Evolutionary conservation across 495 filamentous ascomycete species (phyloP).

Genomic region (Penicillium atrosanguineum): DNA sequence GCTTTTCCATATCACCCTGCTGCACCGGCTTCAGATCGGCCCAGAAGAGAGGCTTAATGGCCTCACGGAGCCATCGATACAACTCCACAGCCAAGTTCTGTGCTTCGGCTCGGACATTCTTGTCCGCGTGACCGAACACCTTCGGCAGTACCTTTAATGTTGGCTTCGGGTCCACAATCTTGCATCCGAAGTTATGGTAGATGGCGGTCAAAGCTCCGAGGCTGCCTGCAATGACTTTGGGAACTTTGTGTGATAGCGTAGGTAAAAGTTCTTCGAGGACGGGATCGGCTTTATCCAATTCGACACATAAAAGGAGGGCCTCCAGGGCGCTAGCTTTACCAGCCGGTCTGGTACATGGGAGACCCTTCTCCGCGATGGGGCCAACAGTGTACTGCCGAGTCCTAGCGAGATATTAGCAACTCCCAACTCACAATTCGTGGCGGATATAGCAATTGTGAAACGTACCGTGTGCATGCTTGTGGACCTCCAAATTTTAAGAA

Average conservation of each 20-base stretch:
- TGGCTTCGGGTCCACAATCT: constrained; percentile 93
- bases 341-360: constrained; percentile 79
- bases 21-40: constrained; percentile 92
- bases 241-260: constrained; percentile 82
- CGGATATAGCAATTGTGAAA: not conserved
- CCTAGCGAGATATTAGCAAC: constrained; percentile 36
- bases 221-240: constrained; percentile 87
- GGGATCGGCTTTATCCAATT: constrained; percentile 81
- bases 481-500: constrained; percentile 85
- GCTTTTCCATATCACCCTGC: constrained; percentile 87
- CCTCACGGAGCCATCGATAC: constrained; percentile 95
- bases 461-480: constrained; percentile 71
- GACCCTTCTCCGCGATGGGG: constrained; percentile 86
- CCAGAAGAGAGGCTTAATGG: constrained; percentile 99
- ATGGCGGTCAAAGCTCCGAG: constrained; percentile 77
- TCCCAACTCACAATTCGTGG: not conserved
- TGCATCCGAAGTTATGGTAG: constrained; percentile 91
- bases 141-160: constrained; percentile 90
- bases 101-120: constrained; percentile 94
- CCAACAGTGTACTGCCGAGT: constrained; percentile 72
- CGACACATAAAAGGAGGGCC: constrained; percentile 82
- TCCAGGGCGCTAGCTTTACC: constrained; percentile 87
- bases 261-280: constrained; percentile 90
- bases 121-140: constrained; percentile 93
- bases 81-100: constrained; percentile 90